Evolutionary conservation across 73 alveolate species (phyloP), one percentile per base, ranked within the genome.

Genomic region (Symbiodinium natans): DNA sequence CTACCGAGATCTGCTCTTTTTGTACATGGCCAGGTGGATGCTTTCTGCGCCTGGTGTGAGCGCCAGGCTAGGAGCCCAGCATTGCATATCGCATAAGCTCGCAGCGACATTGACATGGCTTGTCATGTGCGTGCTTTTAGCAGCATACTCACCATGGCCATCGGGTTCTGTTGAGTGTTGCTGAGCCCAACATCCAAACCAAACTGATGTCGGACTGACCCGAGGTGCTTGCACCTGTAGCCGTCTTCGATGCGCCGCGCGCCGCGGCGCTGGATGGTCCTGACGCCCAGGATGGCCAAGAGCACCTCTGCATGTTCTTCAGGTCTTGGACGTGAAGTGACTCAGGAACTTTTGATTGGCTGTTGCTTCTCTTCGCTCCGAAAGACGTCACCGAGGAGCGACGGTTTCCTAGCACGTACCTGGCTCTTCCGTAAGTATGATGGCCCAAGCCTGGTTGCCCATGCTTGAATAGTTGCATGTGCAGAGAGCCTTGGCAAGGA

Each of bases 11-110:
- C 13, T 46, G 59, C 13, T 6, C 6, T 6, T 13, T 46, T 46
- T 46, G 59, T 46, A 13, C 59, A 46, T 9, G 59, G 59, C 59
- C 82, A 90, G 80, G 97, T 90, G 41, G 97, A 90, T 34, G 83
- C 97, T 27, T 90, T 90, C 42, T 90, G 97, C 68, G 97, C 97
- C 77, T 90, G 97, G 97, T 90, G 97, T 36, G 97, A 90, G 80
- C 86, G 97, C 46, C 97, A 90, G 88, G 97, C 42, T 0, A 39
- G 56, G 38, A 38, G 88, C 31, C 59, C 13, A 19, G 56, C 31
- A 23, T 23, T 52, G 33, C 34, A 15, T 23, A 9, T 46, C 59
- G n/a, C n/a, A n/a, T n/a, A n/a, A n/a, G n/a, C n/a, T n/a, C n/a
- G n/a, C n/a, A n/a, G n/a, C n/a, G n/a, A n/a, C n/a, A n/a, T n/a